A percentile compares a stretch with the other conserved stretches of the same genome.
These are phyloP conservation scores for Prunus armeniaca DNA, from an alignment of 306 rosid genomes.

Conservation along the genomic window DNA sequence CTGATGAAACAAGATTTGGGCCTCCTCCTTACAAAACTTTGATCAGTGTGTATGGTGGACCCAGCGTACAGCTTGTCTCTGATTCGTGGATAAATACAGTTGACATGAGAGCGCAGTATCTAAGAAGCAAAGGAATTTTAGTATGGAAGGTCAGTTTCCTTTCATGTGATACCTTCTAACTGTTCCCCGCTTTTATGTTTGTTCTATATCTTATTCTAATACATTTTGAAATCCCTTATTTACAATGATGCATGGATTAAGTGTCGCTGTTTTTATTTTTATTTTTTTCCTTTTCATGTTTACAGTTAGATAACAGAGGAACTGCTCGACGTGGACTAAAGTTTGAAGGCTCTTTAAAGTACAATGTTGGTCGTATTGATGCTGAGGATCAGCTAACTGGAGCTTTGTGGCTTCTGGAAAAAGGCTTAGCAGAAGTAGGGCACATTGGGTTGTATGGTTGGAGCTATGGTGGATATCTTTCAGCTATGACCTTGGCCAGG, in stretches of 20 bases:
- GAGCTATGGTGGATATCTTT: slow-evolving; percentile 97
- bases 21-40: slow-evolving; percentile 93
- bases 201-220: neutral
- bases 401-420: slow-evolving; percentile 82
- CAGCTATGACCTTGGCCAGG: slow-evolving; percentile 76
- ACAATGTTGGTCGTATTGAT: slow-evolving; percentile 65
- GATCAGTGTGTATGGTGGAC: slow-evolving; percentile 93
- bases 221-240: neutral
- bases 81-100: slow-evolving; percentile 83
- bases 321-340: slow-evolving; percentile 81
- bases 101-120: slow-evolving; percentile 89
- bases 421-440: slow-evolving; percentile 70
- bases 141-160: slow-evolving; percentile 87
- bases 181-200: slow-evolving; percentile 2
- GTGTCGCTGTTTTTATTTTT: neutral
- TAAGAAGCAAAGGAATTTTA: slow-evolving; percentile 78
- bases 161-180: too few relatives aligned
- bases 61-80: slow-evolving; percentile 77
- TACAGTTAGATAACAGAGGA: slow-evolving; percentile 94
- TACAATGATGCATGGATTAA: neutral
- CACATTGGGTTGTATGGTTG: slow-evolving; percentile 91
- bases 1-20: slow-evolving; percentile 73
- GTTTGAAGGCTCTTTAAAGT: slow-evolving; percentile 67
- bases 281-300: neutral
- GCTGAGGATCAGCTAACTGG: slow-evolving; percentile 88